A percentile compares a stretch with the other conserved stretches of the same genome.
phyloP scores from a whole-genome alignment of 257 asterid species.

The Capsicum baccatum region DNA sequence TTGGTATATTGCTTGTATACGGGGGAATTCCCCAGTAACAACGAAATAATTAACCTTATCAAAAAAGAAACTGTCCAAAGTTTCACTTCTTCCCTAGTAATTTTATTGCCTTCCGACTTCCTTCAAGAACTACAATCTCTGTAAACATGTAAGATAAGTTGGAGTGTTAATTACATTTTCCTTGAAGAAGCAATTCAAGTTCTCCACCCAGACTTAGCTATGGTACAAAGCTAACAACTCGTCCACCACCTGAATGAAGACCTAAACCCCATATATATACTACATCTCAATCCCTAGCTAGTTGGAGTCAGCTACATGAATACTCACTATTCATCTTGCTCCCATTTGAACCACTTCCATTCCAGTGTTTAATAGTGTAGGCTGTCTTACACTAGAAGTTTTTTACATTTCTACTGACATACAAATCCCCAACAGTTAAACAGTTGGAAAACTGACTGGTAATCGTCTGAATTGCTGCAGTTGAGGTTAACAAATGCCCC shows the following conservation, averaged over 20 bases:
- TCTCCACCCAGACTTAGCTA: neutral
- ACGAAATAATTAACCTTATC: too few relatives aligned
- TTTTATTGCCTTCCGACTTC: neutral
- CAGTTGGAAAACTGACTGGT: neutral
- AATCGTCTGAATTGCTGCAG: neutral
- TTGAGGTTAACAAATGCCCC: neutral
- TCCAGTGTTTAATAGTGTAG: neutral
- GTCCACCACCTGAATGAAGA: neutral
- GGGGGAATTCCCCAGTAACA: too few relatives aligned
- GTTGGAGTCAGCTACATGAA: neutral
- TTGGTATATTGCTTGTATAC: too few relatives aligned
- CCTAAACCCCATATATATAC: neutral
- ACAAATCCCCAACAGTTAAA: neutral
- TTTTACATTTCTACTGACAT: neutral
- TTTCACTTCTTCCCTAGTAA: neutral
- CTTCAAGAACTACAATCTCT: neutral
- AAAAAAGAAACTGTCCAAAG: neutral
- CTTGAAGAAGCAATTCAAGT: neutral
- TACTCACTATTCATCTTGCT: constrained; percentile 9
- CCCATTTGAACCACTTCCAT: neutral
- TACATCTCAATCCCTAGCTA: neutral
- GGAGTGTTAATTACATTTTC: neutral
- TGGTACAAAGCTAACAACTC: neutral
- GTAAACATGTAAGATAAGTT: neutral
- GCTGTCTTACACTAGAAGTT: neutral